These are phyloP conservation scores for Exutisphaerella laricina DNA, from an alignment of 2,329 filamentous ascomycete genomes.

Conservation along the genomic window DNA sequence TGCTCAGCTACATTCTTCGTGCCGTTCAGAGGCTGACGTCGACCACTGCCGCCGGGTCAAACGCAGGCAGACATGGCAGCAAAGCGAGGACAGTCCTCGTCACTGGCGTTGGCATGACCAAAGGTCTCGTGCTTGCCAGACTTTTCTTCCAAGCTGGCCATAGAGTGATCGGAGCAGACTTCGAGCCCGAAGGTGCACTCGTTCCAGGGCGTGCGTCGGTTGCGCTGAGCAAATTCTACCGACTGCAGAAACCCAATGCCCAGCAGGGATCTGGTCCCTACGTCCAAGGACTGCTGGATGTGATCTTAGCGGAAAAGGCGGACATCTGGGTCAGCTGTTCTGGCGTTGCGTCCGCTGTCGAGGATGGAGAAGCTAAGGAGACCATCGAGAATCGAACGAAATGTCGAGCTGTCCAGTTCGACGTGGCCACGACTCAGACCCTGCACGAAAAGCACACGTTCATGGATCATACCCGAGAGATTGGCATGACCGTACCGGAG, in stretches of 20 bases:
- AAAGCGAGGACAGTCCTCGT: conserved; percentile 56
- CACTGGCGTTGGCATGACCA: conserved; percentile 67
- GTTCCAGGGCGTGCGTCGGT: conserved; percentile 54
- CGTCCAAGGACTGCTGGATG: conserved; percentile 50
- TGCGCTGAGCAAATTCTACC: conserved; percentile 53
- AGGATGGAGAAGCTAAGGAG: conserved; percentile 62
- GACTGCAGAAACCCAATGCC: conserved; percentile 34
- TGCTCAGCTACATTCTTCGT: conserved; percentile 25
- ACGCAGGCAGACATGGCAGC: too few relatives aligned
- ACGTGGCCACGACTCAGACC: conserved; percentile 49
- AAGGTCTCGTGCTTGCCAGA: conserved; percentile 62
- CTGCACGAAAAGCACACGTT: conserved; percentile 64
- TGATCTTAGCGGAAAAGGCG: conserved; percentile 56
- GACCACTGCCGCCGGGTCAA: too few relatives aligned
- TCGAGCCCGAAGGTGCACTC: conserved; percentile 42
- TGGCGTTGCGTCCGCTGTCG: conserved; percentile 58
- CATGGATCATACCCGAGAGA: conserved; percentile 50
- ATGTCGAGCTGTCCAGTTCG: conserved; percentile 61
- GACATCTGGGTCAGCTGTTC: conserved; percentile 72
- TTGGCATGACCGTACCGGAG: conserved; percentile 47
- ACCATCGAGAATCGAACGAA: conserved; percentile 52
- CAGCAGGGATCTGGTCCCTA: conserved; percentile 44
- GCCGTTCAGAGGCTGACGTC: neutral
- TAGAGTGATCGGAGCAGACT: conserved; percentile 66
- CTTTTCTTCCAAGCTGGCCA: conserved; percentile 59